A percentile compares a stretch with the other conserved stretches of the same genome.
These are phyloP conservation scores for Fusarium irregulare DNA, from an alignment of 2,329 filamentous ascomycete species.

Conservation along the genomic window DNA sequence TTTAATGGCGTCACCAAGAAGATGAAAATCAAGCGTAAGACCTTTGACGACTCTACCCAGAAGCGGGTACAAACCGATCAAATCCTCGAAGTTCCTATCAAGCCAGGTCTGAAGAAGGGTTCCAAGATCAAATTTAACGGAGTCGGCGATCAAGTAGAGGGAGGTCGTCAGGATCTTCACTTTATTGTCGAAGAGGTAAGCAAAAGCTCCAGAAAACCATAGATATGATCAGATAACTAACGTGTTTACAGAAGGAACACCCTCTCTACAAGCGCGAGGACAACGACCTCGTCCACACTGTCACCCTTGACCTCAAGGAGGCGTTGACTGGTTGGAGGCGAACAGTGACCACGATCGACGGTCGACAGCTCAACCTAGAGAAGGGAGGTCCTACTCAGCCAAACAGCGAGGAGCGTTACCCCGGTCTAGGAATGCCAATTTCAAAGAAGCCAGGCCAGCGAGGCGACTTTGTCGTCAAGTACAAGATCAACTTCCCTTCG, in stretches of 20 bases:
- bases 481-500: constrained; percentile 93
- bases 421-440: constrained; percentile 91
- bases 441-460: constrained; percentile 87
- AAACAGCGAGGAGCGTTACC: constrained; percentile 83
- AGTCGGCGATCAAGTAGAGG: constrained; percentile 97
- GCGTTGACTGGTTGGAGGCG: constrained; percentile 93
- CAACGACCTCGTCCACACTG: constrained; percentile 82
- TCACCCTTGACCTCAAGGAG: constrained; percentile 91
- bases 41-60: constrained; percentile 80
- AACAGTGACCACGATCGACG: constrained; percentile 93
- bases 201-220: not conserved
- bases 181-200: constrained; percentile 94
- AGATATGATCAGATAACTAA: constrained; percentile 54
- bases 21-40: constrained; percentile 98
- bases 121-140: constrained; percentile 99
- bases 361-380: constrained; percentile 82
- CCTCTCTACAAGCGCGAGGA: constrained; percentile 86
- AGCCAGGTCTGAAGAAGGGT: constrained; percentile 93
- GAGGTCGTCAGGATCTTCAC: constrained; percentile 93
- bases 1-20: constrained; percentile 92
- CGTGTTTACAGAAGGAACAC: constrained; percentile 78
- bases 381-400: constrained; percentile 88
- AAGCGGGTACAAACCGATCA: constrained; percentile 90
- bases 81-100: constrained; percentile 94
- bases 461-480: constrained; percentile 88